Base-by-base conservation (phyloP, 2,329 filamentous ascomycete genomes). In the Verticillium tricorpus region DNA sequence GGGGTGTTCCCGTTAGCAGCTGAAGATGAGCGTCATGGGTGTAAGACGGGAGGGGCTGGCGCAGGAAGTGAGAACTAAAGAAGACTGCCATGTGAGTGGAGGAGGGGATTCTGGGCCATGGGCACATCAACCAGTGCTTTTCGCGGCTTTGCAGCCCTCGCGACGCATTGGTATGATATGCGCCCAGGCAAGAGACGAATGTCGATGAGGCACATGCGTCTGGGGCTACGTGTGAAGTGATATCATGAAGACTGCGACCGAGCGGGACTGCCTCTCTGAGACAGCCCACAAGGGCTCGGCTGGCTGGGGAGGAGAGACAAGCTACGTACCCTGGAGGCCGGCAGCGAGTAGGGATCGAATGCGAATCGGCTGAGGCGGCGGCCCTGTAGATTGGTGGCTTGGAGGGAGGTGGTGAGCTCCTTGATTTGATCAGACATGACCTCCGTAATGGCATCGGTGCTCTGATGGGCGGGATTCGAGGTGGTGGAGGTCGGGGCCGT, bases 321-420 rank as follows among this genome's bases (percentile, higher is more conserved):
- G 50, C 50, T 50, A 56, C 89, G 77, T 87, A 94, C 92, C 77
- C 91, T 85, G 56, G 92, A 94, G 35, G 86, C 83, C 40, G 95
- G 94, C 59, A 98, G 82, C 39, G 95, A 98, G 66, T 97, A 88
- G 37, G 94, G 89, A 73, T 97, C 93, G 71, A 93, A 98, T 54
- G 90, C 88, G 76, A 92, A 96, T 72, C 93, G 91, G 72, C 90
- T 90, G 81, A 96, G 86, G 66, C 93, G 87, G 62, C 87, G 85
- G 69, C 93, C 89, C 77, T 97, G 93, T 64, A 97, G 82, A 68
- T 89, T 87, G 56, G 88, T 84, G 65, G 87, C 86, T 66, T 92
- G 89, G 31, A 96, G 80, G 28, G 86, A 88, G 68, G 87, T 85
- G 58, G 90, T 88, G 64, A 97, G 79, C 63, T 87, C 87, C 67